A percentile compares a stretch with the other conserved stretches of the same genome.
Evolutionary conservation across 139 green algal species (phyloP).

Genomic region (Chlorella sp.): DNA sequence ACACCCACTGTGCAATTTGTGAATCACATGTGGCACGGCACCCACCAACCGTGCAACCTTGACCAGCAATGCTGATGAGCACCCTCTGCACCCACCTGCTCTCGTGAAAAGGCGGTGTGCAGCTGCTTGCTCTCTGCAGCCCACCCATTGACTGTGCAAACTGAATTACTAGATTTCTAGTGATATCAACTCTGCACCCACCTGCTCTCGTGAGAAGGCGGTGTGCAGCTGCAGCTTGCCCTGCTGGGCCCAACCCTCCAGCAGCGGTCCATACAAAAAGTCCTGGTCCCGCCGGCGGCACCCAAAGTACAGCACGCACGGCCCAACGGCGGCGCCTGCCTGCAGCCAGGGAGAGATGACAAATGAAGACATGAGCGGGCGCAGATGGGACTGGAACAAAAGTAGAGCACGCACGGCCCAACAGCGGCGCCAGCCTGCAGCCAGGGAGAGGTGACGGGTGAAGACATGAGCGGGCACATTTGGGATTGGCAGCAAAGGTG

Average conservation of each 20-base stretch:
- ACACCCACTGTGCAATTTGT: no score
- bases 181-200: conserved; percentile 1
- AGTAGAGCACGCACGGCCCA: conserved; percentile 77
- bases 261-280: conserved; percentile 79
- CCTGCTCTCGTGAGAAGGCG: conserved; percentile 86
- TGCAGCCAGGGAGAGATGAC: conserved; percentile 48
- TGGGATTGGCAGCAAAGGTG: no score
- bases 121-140: no score
- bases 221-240: conserved; percentile 75
- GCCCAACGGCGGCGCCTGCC: conserved; percentile 25
- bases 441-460: no score
- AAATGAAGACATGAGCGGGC: no score
- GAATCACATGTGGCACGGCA: not conserved
- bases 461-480: no score
- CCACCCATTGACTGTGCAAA: not conserved
- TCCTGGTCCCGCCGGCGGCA: conserved; percentile 85
- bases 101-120: not conserved
- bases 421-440: conserved; percentile 27
- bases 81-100: not conserved
- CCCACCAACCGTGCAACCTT: not conserved
- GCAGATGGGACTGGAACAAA: no score
- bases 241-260: conserved; percentile 72
- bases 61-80: not conserved
- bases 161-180: no score
- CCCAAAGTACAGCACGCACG: conserved; percentile 86